Evolutionary conservation across 495 filamentous ascomycete genomes (phyloP).

Genomic region (Wilcoxina mikolae): DNA sequence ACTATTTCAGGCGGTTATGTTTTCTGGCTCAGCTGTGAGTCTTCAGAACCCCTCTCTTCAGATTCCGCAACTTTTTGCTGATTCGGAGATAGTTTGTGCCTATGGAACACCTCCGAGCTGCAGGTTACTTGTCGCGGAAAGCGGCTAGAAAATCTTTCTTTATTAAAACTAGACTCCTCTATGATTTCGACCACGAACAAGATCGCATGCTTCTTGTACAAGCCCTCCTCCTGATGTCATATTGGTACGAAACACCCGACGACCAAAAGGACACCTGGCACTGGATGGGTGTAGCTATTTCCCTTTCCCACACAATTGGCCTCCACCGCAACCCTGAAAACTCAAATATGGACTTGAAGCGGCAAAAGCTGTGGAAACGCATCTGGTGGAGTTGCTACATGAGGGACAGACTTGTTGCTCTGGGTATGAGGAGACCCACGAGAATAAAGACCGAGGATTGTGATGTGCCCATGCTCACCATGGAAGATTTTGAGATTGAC

Average conservation of each 20-base stretch:
- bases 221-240: constrained; percentile 69
- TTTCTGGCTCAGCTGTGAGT: constrained; percentile 60
- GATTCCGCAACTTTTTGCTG: not conserved
- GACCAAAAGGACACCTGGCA: constrained; percentile 87
- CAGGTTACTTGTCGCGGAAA: constrained; percentile 56
- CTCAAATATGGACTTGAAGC: constrained; percentile 52
- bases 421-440: constrained; percentile 80
- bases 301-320: constrained; percentile 68
- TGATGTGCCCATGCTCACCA: constrained; percentile 71
- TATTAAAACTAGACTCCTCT: constrained; percentile 58
- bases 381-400: constrained; percentile 95
- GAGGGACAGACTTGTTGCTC: constrained; percentile 70
- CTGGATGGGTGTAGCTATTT: constrained; percentile 80
- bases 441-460: constrained; percentile 80
- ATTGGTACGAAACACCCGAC: constrained; percentile 81
- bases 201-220: constrained; percentile 74
- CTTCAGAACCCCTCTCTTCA: constrained; percentile 11
- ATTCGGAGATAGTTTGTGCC: constrained; percentile 46
- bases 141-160: constrained; percentile 66
- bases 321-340: constrained; percentile 66
- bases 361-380: constrained; percentile 68
- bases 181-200: constrained; percentile 76
- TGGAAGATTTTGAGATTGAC: constrained; percentile 70
- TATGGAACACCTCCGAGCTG: constrained; percentile 48
- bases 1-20: constrained; percentile 71